phyloP scores from a whole-genome alignment of 192 early-diverging fungal species.

The Rhizoclosmatium sp. region DNA sequence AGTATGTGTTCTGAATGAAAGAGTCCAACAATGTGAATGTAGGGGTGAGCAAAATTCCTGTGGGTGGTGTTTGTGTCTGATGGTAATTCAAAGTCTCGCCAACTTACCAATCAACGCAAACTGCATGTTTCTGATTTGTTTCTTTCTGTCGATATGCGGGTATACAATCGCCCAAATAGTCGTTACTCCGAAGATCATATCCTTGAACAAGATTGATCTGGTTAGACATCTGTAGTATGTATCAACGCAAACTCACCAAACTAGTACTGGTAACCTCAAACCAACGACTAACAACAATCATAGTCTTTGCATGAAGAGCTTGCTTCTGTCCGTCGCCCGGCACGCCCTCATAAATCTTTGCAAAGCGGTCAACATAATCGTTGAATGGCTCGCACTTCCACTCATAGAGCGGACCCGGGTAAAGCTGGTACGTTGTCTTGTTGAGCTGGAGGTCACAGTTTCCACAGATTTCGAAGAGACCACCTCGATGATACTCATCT shows the following conservation, averaged over 20 bases:
- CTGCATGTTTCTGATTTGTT: neutral
- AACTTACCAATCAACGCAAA: neutral
- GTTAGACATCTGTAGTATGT: too few species aligned
- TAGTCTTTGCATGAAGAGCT: neutral
- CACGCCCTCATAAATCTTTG: too few species aligned
- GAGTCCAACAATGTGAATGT: neutral
- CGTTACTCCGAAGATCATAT: neutral
- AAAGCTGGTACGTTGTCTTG: neutral
- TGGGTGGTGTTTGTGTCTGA: too few species aligned
- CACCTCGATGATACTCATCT: slow-evolving; percentile 19
- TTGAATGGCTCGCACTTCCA: neutral
- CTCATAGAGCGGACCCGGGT: neutral
- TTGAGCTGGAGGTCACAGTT: neutral
- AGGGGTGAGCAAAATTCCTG: neutral
- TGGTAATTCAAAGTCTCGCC: too few species aligned
- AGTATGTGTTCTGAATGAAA: neutral
- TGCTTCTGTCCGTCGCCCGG: neutral
- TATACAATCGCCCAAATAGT: neutral
- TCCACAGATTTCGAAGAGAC: slow-evolving; percentile 36
- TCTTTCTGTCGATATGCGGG: neutral
- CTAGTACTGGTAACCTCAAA: neutral
- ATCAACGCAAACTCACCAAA: neutral
- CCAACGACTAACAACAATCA: slow-evolving; percentile 7
- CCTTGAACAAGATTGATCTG: neutral
- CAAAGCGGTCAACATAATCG: neutral